phyloP scores from a whole-genome alignment of 257 asterid genomes.

The Fraxinus americana region DNA sequence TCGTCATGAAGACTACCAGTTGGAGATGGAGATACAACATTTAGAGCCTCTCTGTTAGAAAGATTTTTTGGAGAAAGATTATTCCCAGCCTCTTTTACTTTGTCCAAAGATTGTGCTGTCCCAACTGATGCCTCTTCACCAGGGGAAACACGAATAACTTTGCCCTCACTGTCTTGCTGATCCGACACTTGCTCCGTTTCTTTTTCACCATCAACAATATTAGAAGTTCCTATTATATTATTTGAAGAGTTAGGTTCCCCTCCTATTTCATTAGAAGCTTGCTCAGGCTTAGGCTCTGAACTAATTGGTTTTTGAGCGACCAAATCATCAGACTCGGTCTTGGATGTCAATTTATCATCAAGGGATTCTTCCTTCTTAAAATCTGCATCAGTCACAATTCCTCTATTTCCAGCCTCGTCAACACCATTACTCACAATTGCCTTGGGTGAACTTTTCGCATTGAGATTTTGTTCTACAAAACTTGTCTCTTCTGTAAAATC shows the following conservation, averaged over 20 bases:
- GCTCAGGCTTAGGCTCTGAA: slow-evolving; percentile 43
- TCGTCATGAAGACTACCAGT: slow-evolving; percentile 51
- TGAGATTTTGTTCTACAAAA: slow-evolving; percentile 36
- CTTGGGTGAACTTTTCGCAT: slow-evolving; percentile 46
- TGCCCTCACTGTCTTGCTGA: slow-evolving; percentile 30
- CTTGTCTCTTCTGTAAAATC: slow-evolving; percentile 43
- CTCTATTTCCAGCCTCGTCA: slow-evolving; percentile 41
- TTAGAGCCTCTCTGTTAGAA: slow-evolving; percentile 47
- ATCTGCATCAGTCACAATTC: slow-evolving; percentile 34
- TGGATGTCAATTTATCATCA: slow-evolving; percentile 45
- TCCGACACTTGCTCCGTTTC: slow-evolving; percentile 47
- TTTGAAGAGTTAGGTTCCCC: slow-evolving; percentile 29
- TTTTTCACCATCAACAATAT: slow-evolving; percentile 38
- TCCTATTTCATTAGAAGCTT: slow-evolving; percentile 31
- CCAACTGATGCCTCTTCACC: slow-evolving; percentile 41
- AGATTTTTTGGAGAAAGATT: slow-evolving; percentile 47
- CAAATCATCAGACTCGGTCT: slow-evolving; percentile 49
- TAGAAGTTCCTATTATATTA: slow-evolving; percentile 43
- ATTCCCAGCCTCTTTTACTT: slow-evolving; percentile 35
- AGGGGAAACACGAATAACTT: slow-evolving; percentile 45
- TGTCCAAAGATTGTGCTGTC: slow-evolving; percentile 42
- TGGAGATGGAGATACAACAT: slow-evolving; percentile 52
- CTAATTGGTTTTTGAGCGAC: slow-evolving; percentile 36
- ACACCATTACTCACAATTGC: slow-evolving; percentile 50
- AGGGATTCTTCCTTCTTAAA: slow-evolving; percentile 29